Evolutionary conservation across 352 stramenopile species (phyloP).

Genomic region (Pythium folliculosum): DNA sequence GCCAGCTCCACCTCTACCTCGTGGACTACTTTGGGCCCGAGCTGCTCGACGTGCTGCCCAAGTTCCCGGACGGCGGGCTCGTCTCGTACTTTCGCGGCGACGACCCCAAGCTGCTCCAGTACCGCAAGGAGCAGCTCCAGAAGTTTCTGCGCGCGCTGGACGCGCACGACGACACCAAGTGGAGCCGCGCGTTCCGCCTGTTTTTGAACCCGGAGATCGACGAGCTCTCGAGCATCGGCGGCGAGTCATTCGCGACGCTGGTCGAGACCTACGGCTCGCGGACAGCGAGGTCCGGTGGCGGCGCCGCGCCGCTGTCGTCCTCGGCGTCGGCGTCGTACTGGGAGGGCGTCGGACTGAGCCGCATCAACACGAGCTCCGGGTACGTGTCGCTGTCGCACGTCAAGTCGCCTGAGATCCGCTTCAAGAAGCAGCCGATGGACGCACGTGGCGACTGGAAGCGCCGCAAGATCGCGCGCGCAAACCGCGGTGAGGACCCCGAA

Average conservation of each 20-base stretch:
- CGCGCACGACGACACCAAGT: constrained; percentile 56
- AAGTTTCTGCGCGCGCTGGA: constrained; percentile 64
- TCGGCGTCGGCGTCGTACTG: constrained; percentile 14
- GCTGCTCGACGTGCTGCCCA: constrained; percentile 50
- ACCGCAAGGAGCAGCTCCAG: constrained; percentile 63
- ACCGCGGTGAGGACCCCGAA: constrained; percentile 30
- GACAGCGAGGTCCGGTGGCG: neutral
- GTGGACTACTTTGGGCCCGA: constrained; percentile 47
- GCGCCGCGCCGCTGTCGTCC: neutral
- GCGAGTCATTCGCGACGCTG: constrained; percentile 25
- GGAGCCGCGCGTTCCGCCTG: constrained; percentile 51
- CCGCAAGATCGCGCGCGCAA: constrained; percentile 46
- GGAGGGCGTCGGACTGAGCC: constrained; percentile 25
- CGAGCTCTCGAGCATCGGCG: constrained; percentile 42
- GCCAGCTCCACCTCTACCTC: constrained; percentile 60
- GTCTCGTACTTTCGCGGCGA: constrained; percentile 77
- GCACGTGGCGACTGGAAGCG: constrained; percentile 63
- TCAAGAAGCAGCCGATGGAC: constrained; percentile 54
- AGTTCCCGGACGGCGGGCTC: constrained; percentile 69
- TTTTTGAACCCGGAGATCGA: constrained; percentile 69
- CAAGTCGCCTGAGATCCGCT: constrained; percentile 76
- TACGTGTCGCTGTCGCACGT: constrained; percentile 79
- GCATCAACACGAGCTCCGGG: constrained; percentile 47
- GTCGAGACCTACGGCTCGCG: constrained; percentile 22
- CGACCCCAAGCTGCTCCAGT: constrained; percentile 70